Evolutionary conservation across 2,329 filamentous ascomycete genomes (phyloP), one percentile per base, ranked within the genome.

Genomic region (Ophiosphaerella narmari): DNA sequence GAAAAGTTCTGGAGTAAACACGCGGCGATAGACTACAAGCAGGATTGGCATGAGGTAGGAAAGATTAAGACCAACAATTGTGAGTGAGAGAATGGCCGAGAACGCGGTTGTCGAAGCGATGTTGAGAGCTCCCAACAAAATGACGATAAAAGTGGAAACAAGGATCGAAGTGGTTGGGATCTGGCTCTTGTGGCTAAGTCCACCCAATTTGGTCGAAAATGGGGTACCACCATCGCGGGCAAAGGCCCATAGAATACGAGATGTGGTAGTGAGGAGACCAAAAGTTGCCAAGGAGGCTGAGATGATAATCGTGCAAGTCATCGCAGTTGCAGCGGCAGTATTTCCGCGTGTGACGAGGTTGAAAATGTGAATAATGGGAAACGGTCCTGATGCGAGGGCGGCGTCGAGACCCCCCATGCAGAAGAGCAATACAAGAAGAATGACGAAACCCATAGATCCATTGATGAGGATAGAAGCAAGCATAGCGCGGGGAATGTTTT

Each of bases 311-410:
- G 53, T 39, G 6, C 39, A 18, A 7, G 48, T 69, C 66, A 82
- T 76, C 7, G 74, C 71, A 14, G 74, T 77, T 5, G 77, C 74
- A 1, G 74, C 75, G 9, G n/a, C 29, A 12, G 52, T 43, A 9
- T 18, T 13, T 9, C 32, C 46, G 23, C 36, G 23, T 7, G 44
- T 60, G 16, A 63, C 66, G 5, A 66, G 48, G 2, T 50, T 41
- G 54, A 68, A 62, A 31, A 72, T 63, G 14, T 60, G 55, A 48
- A 72, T 56, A 57, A 69, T 66, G 0, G 66, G 62, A 24, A 82
- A 79, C 5, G 36, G 36, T 34, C 32, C 32, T 1, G 51, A 33
- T 2, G 36, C 18, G 8, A 62, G 24, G 0, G 59, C 62, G 3
- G 54, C 53, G 21, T 69, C 59, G 5, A 66, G 53, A 40, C 67